Evolutionary conservation across 306 rosid genomes (phyloP).

Genomic region (Pyrus communis): DNA sequence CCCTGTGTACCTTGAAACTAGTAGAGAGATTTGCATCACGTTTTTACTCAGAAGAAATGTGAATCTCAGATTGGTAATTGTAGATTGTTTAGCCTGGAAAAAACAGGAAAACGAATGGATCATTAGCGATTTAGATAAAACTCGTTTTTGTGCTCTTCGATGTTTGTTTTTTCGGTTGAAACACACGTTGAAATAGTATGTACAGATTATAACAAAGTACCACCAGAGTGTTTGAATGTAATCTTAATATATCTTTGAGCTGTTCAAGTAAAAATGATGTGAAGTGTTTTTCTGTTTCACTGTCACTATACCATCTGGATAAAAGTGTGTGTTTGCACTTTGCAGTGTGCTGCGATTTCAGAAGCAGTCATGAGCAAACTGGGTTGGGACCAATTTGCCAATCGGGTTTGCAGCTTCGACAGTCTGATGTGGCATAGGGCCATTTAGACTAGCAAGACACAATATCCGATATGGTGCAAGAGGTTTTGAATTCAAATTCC

Average conservation of each 20-base stretch:
- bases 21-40: background rate
- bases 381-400: no score
- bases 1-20: background rate
- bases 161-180: slow-evolving; percentile 9
- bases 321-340: background rate
- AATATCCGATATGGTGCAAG: no score
- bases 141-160: background rate
- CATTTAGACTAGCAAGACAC: no score
- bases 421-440: no score
- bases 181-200: slow-evolving; percentile 15
- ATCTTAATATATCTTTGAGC: background rate
- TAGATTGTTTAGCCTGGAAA: slow-evolving; percentile 16
- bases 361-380: no score
- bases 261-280: background rate
- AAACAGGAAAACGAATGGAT: background rate
- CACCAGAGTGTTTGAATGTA: background rate
- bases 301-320: background rate
- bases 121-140: background rate
- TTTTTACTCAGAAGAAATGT: background rate
- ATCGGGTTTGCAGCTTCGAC: no score
- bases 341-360: background rate
- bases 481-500: no score
- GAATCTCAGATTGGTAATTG: slow-evolving; percentile 15
- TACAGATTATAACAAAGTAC: slow-evolving; percentile 12
- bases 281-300: background rate